Conservation (phyloP, 331 rosid genomes). For the Prunus yedoensis region DNA sequence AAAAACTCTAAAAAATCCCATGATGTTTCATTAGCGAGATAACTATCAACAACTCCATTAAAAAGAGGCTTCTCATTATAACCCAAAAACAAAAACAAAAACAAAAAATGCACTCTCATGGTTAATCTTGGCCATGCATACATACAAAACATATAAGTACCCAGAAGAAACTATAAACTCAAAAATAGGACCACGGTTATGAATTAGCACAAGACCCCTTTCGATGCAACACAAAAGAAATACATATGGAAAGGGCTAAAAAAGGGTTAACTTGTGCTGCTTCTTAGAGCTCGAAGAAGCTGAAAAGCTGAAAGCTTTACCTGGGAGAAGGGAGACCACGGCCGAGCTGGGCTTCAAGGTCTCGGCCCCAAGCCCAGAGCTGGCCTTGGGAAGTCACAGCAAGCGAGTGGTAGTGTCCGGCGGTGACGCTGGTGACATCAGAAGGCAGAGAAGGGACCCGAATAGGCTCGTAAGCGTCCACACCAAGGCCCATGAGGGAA, state of each 20-base stretch:
- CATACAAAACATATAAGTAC: background rate
- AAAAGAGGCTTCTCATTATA: background rate
- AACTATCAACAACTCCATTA: background rate
- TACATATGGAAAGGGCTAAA: background rate
- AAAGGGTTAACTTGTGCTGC: background rate
- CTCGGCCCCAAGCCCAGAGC: conserved; percentile 94
- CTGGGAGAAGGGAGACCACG: conserved; percentile 56
- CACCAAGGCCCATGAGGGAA: conserved; percentile 51
- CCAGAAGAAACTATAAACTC: too few relatives aligned
- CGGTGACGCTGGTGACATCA: conserved; percentile 45
- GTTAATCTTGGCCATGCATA: background rate
- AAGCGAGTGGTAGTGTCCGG: conserved; percentile 91
- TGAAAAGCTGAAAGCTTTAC: conserved; percentile 21
- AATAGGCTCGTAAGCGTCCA: conserved; percentile 76
- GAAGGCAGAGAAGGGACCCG: conserved; percentile 56
- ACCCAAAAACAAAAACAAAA: background rate
- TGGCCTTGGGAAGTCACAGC: conserved; percentile 59
- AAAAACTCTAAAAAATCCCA: background rate
- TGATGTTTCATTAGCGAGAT: background rate
- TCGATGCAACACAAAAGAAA: background rate
- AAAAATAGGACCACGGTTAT: too few relatives aligned
- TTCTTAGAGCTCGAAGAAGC: background rate
- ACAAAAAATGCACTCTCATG: background rate
- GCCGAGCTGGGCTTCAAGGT: conserved; percentile 83
- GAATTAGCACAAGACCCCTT: too few relatives aligned